Base-by-base conservation (phyloP, 2,329 filamentous ascomycete species). In the Tolypocladium pustulatum region DNA sequence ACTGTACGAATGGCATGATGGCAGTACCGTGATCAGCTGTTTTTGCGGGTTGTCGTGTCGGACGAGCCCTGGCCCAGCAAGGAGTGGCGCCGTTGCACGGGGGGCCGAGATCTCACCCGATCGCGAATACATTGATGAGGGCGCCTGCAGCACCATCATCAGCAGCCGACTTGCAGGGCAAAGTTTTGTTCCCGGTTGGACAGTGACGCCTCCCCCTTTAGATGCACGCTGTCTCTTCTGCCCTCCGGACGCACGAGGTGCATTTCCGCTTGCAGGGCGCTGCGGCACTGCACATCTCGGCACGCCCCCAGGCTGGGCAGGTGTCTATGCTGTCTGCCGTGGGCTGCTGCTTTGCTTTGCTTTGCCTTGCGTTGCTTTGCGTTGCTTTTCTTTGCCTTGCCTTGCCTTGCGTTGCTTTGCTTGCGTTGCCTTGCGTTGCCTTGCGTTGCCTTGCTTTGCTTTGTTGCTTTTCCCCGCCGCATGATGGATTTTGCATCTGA, bases 251-350 rank as follows among this genome's bases (percentile, higher is more conserved):
- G 55, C 57, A 55, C 46, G 54, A 53, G 41, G 2, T 51, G 58
- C 58, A 43, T 46, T 54, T 57, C 58, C 54, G 43, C 43, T n/a
- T 54, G 58, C 58, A 59, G 40, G 54, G 49, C 10, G 27, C 27
- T 52, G 58, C 54, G 56, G 30, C 54, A 36, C n/a, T 43, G 49
- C 49, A 34, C 30, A 52, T 52, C 30, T 10, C 30, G 27, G 27
- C 49, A 34, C 49, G 1, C 49, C 30, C 49, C 30, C 20, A 8
- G 17, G 49, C 30, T 34, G 49, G 25, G 17, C 30, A 34, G 20
- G 30, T 17, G 30, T 34, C 49, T 34, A 20, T 51, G 27, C 27
- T n/a, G 46, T 51, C 46, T 51, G 25, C 25, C 46, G 17, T 9
- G 43, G 25, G 22, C 13, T 17, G 13, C 17, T 27, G 43, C 43